These are phyloP conservation scores for Oenanthe javanica DNA, from an alignment of 140 eudicot genomes.

Conservation along the genomic window DNA sequence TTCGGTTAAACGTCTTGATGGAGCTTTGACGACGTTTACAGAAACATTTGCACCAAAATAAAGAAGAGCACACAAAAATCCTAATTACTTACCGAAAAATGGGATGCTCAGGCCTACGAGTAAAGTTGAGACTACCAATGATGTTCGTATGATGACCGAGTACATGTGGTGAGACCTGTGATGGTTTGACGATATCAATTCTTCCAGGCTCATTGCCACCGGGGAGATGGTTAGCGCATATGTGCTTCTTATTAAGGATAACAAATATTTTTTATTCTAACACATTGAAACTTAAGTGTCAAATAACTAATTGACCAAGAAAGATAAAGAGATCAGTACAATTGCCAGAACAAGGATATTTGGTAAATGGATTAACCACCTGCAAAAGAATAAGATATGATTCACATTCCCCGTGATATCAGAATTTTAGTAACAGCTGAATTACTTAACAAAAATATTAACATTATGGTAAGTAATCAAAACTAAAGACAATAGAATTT, in stretches of 20 bases:
- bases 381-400: constrained; percentile 32
- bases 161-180: constrained; percentile 45
- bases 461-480: neutral
- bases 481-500: neutral
- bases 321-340: neutral
- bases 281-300: neutral
- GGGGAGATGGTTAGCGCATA: constrained; percentile 87
- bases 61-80: neutral
- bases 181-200: constrained; percentile 59
- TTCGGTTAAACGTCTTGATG: neutral
- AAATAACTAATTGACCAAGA: neutral
- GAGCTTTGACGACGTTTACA: neutral
- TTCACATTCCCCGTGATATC: neutral
- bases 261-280: neutral
- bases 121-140: constrained; percentile 72
- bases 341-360: constrained; percentile 53
- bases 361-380: constrained; percentile 95
- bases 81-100: constrained; percentile 61
- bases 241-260: constrained; percentile 35
- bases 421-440: neutral
- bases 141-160: constrained; percentile 64
- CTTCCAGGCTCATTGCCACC: constrained; percentile 92
- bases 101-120: constrained; percentile 67
- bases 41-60: neutral
- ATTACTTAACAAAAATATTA: neutral